Evolutionary conservation across 2,329 filamentous ascomycete species (phyloP), one percentile per base, ranked within the genome.

Genomic region (Samsoniella hepiali): DNA sequence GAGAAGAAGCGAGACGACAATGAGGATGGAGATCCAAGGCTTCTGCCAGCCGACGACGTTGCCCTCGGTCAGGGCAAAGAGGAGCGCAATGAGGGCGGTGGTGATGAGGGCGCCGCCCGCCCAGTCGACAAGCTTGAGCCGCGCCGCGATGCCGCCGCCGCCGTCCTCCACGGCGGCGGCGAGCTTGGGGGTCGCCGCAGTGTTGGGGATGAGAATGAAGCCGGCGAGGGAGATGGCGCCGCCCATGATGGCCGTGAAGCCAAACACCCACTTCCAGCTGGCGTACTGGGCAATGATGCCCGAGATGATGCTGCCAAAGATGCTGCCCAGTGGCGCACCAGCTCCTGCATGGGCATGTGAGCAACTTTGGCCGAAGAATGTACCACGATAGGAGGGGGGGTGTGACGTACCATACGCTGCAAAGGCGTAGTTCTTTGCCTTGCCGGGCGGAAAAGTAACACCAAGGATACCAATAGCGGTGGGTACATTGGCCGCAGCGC

Each of bases 391-490:
- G 2, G 2, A 32, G 3, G 22, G 36, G 27, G 3, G 17, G 0
- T 8, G 13, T 10, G 47, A 61, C 76, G 63, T 70, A 82, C 81
- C 81, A 64, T 88, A 90, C 29, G 82, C 80, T 44, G 84, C 84
- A 67, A 91, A 90, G 1, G 88, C 87, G 70, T 89, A 89, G 68
- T 89, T 90, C 74, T 90, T 90, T 4, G 87, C 84, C 66, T 84
- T 87, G 0, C 88, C 86, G 0, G 87, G 87, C 1, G 84, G 83
- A 62, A 91, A 91, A 0, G 86, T 89, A 1, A 84, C 83, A 0
- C 87, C 88, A 3, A 91, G 73, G 45, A 91, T 90, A 0, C 88
- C 88, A 69, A 91, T 85, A 0, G 88, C 88, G 0, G 88, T 90
- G 0, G 88, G 88, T 0, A 90, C 86, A 69, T 89, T 90, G 17